These are phyloP conservation scores for Bacidia rubella DNA, from an alignment of 495 filamentous ascomycete genomes.

Conservation along the genomic window DNA sequence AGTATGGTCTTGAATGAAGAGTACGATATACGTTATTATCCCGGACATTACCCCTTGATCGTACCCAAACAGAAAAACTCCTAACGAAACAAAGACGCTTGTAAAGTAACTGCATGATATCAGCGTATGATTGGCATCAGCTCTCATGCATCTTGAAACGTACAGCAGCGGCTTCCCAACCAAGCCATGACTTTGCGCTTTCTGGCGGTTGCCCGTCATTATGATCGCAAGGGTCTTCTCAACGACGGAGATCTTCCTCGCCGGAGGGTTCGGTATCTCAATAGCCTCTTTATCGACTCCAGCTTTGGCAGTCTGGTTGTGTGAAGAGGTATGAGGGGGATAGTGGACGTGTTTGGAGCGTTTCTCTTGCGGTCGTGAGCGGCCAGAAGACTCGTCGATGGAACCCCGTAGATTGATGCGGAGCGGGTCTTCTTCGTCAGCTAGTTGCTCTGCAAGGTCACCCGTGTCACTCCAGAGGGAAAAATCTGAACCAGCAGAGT, in stretches of 20 bases:
- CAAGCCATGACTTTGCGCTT: slow-evolving; percentile 65
- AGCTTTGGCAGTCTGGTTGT: slow-evolving; percentile 33
- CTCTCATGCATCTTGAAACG: slow-evolving; percentile 18
- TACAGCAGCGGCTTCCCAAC: slow-evolving; percentile 92
- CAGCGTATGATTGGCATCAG: background rate
- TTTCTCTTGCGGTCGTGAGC: slow-evolving; percentile 20
- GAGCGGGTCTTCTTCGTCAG: slow-evolving; percentile 66
- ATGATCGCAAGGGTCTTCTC: slow-evolving; percentile 62
- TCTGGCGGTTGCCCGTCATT: slow-evolving; percentile 66
- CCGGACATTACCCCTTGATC: slow-evolving; percentile 99
- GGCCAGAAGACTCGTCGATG: slow-evolving; percentile 40
- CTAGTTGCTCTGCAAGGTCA: slow-evolving; percentile 81
- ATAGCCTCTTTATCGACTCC: slow-evolving; percentile 69
- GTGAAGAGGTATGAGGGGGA: slow-evolving; percentile 18
- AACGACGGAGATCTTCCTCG: slow-evolving; percentile 43
- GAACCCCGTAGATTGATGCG: slow-evolving; percentile 49
- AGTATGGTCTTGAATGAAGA: background rate
- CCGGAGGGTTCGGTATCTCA: slow-evolving; percentile 55
- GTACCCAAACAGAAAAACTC: slow-evolving; percentile 96
- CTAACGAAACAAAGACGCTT: slow-evolving; percentile 92
- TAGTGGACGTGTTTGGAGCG: slow-evolving; percentile 42
- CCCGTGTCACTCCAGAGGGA: slow-evolving; percentile 86
- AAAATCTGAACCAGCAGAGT: slow-evolving; percentile 56
- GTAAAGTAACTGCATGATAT: slow-evolving; percentile 67
- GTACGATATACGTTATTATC: slow-evolving; percentile 73